These are phyloP conservation scores for Uromyces viciae-fabae DNA, from an alignment of 1,284 basidiomycete species.

Conservation along the genomic window DNA sequence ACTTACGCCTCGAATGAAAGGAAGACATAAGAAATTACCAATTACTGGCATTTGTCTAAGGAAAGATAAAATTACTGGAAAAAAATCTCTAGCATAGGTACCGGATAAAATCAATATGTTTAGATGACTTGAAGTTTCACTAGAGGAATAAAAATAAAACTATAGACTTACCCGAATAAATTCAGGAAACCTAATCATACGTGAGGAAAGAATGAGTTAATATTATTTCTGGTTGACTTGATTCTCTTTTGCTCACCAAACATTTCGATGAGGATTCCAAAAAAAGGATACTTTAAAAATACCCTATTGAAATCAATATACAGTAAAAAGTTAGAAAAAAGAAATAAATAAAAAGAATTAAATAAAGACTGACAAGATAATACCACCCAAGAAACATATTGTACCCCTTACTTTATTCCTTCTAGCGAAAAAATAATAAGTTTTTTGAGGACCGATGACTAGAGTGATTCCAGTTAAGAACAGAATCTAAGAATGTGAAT, in stretches of 20 bases:
- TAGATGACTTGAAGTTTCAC: no score
- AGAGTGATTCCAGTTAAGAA: slow-evolving; percentile 86
- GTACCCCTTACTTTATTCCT: slow-evolving; percentile 92
- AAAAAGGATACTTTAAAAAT: slow-evolving; percentile 85
- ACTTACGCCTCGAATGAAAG: slow-evolving; percentile 58
- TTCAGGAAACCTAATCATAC: slow-evolving; percentile 80
- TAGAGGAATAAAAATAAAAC: no score
- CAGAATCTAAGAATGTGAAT: slow-evolving; percentile 60
- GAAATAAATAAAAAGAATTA: background rate
- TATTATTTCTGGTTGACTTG: background rate
- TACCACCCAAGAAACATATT: slow-evolving; percentile 54
- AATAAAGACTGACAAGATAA: slow-evolving; percentile 49
- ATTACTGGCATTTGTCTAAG: slow-evolving; percentile 89
- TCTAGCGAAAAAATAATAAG: slow-evolving; percentile 96
- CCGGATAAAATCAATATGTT: background rate
- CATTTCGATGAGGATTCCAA: slow-evolving; percentile 88
- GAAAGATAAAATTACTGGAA: slow-evolving; percentile 96
- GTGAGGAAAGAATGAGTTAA: background rate
- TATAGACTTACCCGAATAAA: slow-evolving; percentile 79
- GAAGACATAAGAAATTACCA: slow-evolving; percentile 78
- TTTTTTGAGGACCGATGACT: slow-evolving; percentile 87
- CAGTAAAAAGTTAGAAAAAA: background rate
- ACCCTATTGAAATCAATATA: slow-evolving; percentile 56
- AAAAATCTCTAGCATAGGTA: slow-evolving; percentile 94
- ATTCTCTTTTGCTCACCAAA: slow-evolving; percentile 79